Evolutionary conservation across 73 alveolate genomes (phyloP).

Genomic region (Effrenium voratum): DNA sequence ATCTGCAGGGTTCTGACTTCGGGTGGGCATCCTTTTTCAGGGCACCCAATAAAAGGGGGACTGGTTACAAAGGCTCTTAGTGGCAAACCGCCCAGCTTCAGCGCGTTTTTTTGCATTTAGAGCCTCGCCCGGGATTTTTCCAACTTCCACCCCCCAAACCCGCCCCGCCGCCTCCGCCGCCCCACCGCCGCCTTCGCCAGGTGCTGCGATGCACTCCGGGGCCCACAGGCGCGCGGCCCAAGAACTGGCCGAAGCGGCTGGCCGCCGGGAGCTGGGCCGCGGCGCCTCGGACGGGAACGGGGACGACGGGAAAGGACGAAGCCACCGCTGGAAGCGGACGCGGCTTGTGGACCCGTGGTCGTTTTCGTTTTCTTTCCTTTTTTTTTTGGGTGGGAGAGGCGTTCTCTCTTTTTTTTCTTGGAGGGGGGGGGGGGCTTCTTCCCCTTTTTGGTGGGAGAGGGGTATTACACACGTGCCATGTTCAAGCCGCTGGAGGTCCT

Average conservation of each 20-base stretch:
- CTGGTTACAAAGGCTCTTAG: no score
- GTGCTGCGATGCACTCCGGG: conserved; percentile 57
- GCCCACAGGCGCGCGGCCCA: background rate
- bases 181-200: background rate
- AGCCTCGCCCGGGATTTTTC: no score
- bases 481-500: no score
- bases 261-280: conserved; percentile 55
- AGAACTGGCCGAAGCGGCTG: conserved; percentile 65
- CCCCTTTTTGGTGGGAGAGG: background rate
- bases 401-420: background rate
- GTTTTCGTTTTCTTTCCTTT: background rate
- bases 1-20: no score
- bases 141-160: background rate
- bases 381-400: background rate
- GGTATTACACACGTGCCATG: no score
- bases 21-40: no score
- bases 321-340: background rate
- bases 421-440: background rate
- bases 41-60: no score
- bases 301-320: background rate
- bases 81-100: no score
- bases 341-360: background rate
- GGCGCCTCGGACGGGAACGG: background rate
- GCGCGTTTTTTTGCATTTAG: no score
- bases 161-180: background rate